phyloP scores from a whole-genome alignment of 352 stramenopile species.

The Blastocystis hominis region DNA sequence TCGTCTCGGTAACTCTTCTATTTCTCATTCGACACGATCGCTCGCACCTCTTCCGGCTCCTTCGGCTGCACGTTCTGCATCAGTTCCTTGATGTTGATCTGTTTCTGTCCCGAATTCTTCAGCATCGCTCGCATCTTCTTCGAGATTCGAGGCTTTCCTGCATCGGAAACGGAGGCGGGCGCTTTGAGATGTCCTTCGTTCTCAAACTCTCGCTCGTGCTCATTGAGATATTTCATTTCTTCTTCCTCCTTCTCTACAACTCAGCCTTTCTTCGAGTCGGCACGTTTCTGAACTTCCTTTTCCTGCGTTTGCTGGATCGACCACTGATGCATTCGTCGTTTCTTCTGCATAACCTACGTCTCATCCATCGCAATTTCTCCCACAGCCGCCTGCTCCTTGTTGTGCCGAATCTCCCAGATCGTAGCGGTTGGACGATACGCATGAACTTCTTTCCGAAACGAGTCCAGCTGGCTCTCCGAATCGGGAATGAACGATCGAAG shows the following conservation, averaged over 20 bases:
- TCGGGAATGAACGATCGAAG: constrained; percentile 61
- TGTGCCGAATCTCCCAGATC: constrained; percentile 59
- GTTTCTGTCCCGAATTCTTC: constrained; percentile 70
- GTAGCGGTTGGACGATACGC: constrained; percentile 58
- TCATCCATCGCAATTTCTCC: neutral
- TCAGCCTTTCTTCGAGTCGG: neutral
- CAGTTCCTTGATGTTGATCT: neutral
- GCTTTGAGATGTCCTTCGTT: neutral
- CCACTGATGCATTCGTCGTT: constrained; percentile 72
- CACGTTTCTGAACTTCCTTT: constrained; percentile 56
- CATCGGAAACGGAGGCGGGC: neutral
- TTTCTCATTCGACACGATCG: neutral
- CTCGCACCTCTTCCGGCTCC: neutral
- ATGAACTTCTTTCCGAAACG: constrained; percentile 21
- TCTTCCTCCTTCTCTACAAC: neutral
- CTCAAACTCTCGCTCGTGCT: constrained; percentile 42
- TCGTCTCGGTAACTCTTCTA: constrained; percentile 27
- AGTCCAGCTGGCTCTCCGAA: neutral
- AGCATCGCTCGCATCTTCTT: constrained; percentile 84
- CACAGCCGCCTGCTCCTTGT: constrained; percentile 41
- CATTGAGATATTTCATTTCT: neutral
- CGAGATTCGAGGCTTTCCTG: constrained; percentile 75
- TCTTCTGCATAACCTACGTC: constrained; percentile 74
- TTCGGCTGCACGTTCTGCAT: neutral
- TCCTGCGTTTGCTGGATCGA: constrained; percentile 73